Conservation (phyloP, 495 filamentous ascomycete species). For the Daldinia caldariorum region DNA sequence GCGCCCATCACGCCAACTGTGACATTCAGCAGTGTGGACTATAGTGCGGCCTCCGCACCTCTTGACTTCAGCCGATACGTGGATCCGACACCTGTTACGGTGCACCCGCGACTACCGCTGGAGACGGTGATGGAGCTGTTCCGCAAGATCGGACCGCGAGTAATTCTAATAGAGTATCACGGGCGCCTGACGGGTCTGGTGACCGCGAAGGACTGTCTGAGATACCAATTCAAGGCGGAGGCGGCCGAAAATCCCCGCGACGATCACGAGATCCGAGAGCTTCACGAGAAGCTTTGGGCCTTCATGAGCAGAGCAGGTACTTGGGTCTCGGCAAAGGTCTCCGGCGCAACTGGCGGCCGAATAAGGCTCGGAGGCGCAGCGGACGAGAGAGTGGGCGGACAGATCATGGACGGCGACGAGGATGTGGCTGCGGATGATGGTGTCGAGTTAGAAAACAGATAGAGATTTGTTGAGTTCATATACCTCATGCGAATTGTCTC, state of each 20-base stretch:
- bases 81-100: slow-evolving; percentile 88
- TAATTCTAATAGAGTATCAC: slow-evolving; percentile 91
- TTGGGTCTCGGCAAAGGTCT: slow-evolving; percentile 64
- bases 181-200: slow-evolving; percentile 85
- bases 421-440: slow-evolving; percentile 58
- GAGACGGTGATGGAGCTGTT: slow-evolving; percentile 99
- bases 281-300: slow-evolving; percentile 76
- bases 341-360: slow-evolving; percentile 58
- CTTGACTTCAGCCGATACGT: slow-evolving; percentile 90
- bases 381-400: slow-evolving; percentile 38
- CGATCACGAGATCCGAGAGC: slow-evolving; percentile 55
- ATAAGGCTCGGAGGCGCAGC: slow-evolving; percentile 53
- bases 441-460: slow-evolving; percentile 68
- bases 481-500: background rate
- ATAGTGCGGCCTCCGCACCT: slow-evolving; percentile 58
- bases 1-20: slow-evolving; percentile 71
- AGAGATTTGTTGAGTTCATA: slow-evolving; percentile 13
- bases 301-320: slow-evolving; percentile 66
- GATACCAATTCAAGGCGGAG: slow-evolving; percentile 97
- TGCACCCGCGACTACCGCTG: slow-evolving; percentile 89
- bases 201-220: slow-evolving; percentile 96
- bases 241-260: slow-evolving; percentile 80
- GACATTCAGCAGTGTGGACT: slow-evolving; percentile 58
- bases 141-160: slow-evolving; percentile 95
- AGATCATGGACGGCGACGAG: slow-evolving; percentile 74